These are phyloP conservation scores for Spathaspora gorwiae DNA, from an alignment of 805 yeast genomes.

Conservation along the genomic window DNA sequence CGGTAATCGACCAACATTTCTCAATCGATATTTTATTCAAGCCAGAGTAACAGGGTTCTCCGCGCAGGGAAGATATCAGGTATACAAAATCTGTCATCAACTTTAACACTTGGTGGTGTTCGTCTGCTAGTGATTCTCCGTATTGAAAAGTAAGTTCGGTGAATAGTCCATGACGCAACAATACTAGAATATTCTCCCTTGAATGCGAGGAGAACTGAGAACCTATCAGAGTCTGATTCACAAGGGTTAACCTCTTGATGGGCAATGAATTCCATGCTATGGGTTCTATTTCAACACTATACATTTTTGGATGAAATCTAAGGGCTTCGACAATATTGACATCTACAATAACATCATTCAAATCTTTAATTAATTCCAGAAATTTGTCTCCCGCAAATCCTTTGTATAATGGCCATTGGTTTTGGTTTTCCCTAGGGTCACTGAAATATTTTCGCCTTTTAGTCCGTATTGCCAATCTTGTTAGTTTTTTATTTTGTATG, in stretches of 20 bases:
- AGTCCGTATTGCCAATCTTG: neutral
- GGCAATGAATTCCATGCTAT: neutral
- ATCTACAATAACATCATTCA: conserved; percentile 1
- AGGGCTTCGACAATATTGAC: conserved; percentile 2
- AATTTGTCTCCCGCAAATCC: conserved; percentile 2
- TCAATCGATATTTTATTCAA: conserved; percentile 13
- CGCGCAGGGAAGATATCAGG: neutral
- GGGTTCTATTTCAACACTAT: neutral
- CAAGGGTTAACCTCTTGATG: conserved; percentile 10
- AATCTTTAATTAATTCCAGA: neutral
- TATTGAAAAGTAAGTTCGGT: conserved; percentile 16
- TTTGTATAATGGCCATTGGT: conserved; percentile 3
- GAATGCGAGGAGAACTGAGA: conserved; percentile 10
- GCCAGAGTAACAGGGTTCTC: conserved; percentile 5
- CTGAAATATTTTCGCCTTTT: conserved; percentile 1
- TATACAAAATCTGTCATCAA: conserved; percentile 13
- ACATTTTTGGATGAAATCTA: conserved; percentile 5
- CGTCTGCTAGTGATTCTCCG: conserved; percentile 25
- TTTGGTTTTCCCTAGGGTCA: neutral
- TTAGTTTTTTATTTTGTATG: neutral
- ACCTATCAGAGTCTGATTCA: conserved; percentile 18
- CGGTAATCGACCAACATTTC: conserved; percentile 29
- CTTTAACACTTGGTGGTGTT: conserved; percentile 19
- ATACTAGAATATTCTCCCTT: conserved; percentile 8
- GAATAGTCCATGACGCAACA: conserved; percentile 8